phyloP scores from a whole-genome alignment of 2,329 filamentous ascomycete genomes.

The Pseudogymnoascus verrucosus region DNA sequence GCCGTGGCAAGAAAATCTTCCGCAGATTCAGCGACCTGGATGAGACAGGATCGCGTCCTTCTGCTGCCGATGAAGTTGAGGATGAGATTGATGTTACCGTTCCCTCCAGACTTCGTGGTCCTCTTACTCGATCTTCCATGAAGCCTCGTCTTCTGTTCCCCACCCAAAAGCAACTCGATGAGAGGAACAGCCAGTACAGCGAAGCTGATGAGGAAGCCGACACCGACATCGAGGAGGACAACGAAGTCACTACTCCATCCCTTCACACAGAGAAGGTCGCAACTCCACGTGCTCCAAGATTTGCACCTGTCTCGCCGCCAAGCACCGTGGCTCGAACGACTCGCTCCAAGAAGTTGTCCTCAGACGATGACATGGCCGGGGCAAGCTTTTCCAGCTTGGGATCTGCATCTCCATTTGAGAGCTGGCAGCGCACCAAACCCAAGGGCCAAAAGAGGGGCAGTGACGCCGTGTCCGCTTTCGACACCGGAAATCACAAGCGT shows the following conservation, averaged over 20 bases:
- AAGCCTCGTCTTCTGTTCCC: slow-evolving; percentile 67
- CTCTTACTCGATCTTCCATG: slow-evolving; percentile 58
- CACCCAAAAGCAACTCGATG: slow-evolving; percentile 30
- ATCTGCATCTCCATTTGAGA: slow-evolving; percentile 47
- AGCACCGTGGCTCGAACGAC: slow-evolving; percentile 49
- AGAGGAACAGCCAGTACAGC: slow-evolving; percentile 39
- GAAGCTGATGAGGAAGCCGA: slow-evolving; percentile 46
- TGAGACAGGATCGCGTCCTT: slow-evolving; percentile 17
- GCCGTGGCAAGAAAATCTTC: slow-evolving; percentile 73
- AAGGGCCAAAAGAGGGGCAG: background rate
- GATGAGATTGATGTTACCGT: slow-evolving; percentile 30
- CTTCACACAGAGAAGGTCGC: slow-evolving; percentile 10
- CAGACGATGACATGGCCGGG: slow-evolving; percentile 28
- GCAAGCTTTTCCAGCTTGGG: background rate
- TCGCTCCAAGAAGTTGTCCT: slow-evolving; percentile 41
- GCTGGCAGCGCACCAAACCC: slow-evolving; percentile 58
- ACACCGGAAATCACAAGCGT: background rate
- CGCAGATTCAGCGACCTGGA: slow-evolving; percentile 42
- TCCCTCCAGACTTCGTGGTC: slow-evolving; percentile 31
- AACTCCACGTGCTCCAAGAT: slow-evolving; percentile 49
- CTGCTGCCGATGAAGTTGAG: slow-evolving; percentile 20
- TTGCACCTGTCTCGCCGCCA: slow-evolving; percentile 53
- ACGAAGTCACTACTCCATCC: slow-evolving; percentile 17
- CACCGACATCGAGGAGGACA: slow-evolving; percentile 40
- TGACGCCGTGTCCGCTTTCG: background rate